A percentile compares a stretch with the other conserved stretches of the same genome.
Evolutionary conservation across 2,329 filamentous ascomycete species (phyloP).

Genomic region (Colletotrichum truncatum): DNA sequence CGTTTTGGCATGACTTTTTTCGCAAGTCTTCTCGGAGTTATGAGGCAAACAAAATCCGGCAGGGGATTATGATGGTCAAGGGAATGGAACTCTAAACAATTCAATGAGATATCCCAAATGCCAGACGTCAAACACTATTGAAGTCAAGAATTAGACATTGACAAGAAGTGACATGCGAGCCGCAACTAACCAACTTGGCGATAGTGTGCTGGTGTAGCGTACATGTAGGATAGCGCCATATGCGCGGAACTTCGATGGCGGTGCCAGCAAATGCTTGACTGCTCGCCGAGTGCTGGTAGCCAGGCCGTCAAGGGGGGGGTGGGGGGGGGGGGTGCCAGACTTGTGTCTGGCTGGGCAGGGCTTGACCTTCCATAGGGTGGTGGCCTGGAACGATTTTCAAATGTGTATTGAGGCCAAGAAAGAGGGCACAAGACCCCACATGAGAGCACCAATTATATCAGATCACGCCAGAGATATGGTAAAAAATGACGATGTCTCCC

Average conservation of each 20-base stretch:
- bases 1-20: constrained; percentile 29
- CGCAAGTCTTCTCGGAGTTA: constrained; percentile 29
- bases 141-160: neutral
- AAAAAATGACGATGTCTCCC: constrained; percentile 11
- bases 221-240: neutral
- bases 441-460: constrained; percentile 22
- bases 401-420: constrained; percentile 3
- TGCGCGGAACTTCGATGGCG: neutral
- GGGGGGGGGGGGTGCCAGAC: neutral
- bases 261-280: constrained; percentile 3
- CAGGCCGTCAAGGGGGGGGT: neutral
- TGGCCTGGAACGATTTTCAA: neutral
- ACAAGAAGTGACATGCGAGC: neutral
- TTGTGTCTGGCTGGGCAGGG: neutral
- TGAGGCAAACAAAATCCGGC: constrained; percentile 28
- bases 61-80: constrained; percentile 26
- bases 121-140: constrained; percentile 24
- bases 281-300: neutral
- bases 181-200: neutral
- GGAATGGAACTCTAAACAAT: constrained; percentile 25
- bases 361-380: neutral
- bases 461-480: constrained; percentile 4
- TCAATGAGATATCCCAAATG: constrained; percentile 32
- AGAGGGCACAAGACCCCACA: constrained; percentile 23
- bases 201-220: neutral